phyloP scores from a whole-genome alignment of 2,329 filamentous ascomycete species.

The Diaporthe helianthi region DNA sequence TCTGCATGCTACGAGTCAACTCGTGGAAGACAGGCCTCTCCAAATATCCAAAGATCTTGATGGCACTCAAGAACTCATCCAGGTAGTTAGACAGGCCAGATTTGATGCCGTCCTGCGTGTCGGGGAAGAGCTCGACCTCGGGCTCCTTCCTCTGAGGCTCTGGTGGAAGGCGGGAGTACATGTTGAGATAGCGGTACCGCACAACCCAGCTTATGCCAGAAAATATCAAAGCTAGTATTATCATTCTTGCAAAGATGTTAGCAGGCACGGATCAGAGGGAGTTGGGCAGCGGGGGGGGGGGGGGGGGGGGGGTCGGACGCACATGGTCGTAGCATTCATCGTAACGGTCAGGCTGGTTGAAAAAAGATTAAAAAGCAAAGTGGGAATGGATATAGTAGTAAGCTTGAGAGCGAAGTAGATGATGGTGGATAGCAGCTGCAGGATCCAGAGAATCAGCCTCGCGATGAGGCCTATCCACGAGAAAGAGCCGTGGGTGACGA shows the following conservation, averaged over 20 bases:
- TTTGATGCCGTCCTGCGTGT: constrained; percentile 87
- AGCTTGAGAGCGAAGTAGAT: constrained; percentile 85
- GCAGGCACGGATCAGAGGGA: constrained; percentile 11
- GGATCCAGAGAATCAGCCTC: constrained; percentile 59
- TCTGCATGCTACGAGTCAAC: constrained; percentile 97
- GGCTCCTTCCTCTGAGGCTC: constrained; percentile 97
- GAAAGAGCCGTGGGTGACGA: constrained; percentile 48
- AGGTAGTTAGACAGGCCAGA: constrained; percentile 94
- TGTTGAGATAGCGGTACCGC: constrained; percentile 93
- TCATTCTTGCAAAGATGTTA: constrained; percentile 58
- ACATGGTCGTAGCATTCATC: constrained; percentile 98
- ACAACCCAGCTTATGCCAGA: constrained; percentile 95
- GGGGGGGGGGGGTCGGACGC: constrained; percentile 45
- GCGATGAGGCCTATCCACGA: constrained; percentile 67
- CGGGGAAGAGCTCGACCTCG: constrained; percentile 92
- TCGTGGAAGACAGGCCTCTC: constrained; percentile 98
- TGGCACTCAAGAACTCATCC: constrained; percentile 96
- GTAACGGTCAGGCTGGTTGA: constrained; percentile 95
- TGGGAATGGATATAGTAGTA: constrained; percentile 86
- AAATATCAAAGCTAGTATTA: constrained; percentile 78
- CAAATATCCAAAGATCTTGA: constrained; percentile 98
- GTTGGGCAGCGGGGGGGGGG: constrained; percentile 21
- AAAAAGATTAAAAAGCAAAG: constrained; percentile 86
- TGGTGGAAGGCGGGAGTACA: constrained; percentile 92
- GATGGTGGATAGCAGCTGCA: constrained; percentile 64